Evolutionary conservation across 2,329 filamentous ascomycete species (phyloP).

Genomic region (Pestalotiopsis sp.): DNA sequence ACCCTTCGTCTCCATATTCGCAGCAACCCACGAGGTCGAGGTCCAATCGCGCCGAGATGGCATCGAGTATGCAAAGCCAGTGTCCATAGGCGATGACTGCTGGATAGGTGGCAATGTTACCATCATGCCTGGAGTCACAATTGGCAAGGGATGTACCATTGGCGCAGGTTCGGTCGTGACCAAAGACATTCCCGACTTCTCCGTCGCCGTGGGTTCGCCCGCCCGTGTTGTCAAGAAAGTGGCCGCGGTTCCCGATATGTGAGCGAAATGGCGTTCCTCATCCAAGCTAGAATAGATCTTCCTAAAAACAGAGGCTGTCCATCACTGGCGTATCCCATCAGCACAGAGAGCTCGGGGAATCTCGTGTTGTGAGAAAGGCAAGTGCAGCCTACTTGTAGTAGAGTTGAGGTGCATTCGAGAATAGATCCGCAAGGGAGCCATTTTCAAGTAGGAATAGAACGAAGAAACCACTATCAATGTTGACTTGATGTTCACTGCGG

Average conservation of each 20-base stretch:
- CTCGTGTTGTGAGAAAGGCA: too few species aligned
- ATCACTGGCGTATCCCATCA: too few species aligned
- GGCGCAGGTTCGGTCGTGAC: conserved; percentile 54
- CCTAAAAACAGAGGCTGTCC: too few species aligned
- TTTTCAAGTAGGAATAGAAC: too few species aligned
- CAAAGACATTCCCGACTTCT: conserved; percentile 49
- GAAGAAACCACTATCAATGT: too few species aligned
- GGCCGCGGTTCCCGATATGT: conserved; percentile 4
- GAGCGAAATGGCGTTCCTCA: background rate
- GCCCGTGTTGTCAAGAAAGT: conserved; percentile 42
- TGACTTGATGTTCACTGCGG: too few species aligned
- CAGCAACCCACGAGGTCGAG: conserved; percentile 73
- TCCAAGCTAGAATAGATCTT: background rate
- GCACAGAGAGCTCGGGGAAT: too few species aligned
- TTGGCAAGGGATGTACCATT: conserved; percentile 54
- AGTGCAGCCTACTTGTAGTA: too few species aligned
- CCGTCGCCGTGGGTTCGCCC: conserved; percentile 50
- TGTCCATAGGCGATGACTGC: conserved; percentile 55
- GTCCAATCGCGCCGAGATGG: conserved; percentile 48
- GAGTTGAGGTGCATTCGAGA: too few species aligned
- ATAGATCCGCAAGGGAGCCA: too few species aligned
- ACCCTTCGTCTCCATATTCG: conserved; percentile 71
- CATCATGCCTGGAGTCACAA: conserved; percentile 55
- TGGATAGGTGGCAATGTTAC: conserved; percentile 55
- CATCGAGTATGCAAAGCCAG: conserved; percentile 48